Evolutionary conservation across 108 stramenopile species (phyloP).

Genomic region (Nitzschia sp.): DNA sequence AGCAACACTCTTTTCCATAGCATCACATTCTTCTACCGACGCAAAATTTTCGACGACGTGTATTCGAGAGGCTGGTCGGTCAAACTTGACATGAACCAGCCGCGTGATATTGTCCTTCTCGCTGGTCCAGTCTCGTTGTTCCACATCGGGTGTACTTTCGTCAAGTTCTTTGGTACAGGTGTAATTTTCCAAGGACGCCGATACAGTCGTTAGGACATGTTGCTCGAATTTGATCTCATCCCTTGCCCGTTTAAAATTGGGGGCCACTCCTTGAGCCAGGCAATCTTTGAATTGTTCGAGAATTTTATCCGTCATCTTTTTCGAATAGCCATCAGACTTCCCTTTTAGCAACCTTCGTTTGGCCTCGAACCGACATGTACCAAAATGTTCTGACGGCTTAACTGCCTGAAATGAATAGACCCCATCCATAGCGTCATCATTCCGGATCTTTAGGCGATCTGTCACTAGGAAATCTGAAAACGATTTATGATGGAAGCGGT

Average conservation of each 20-base stretch:
- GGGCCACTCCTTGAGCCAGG: slow-evolving; percentile 39
- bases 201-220: slow-evolving; percentile 42
- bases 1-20: slow-evolving; percentile 55
- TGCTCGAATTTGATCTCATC: slow-evolving; percentile 62
- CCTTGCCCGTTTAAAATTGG: slow-evolving; percentile 38
- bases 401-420: neutral
- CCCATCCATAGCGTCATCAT: neutral
- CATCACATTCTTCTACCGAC: slow-evolving; percentile 72
- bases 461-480: slow-evolving; percentile 27
- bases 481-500: no score
- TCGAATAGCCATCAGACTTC: neutral
- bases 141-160: slow-evolving; percentile 41
- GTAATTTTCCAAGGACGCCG: slow-evolving; percentile 55
- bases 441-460: slow-evolving; percentile 28
- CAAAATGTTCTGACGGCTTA: neutral
- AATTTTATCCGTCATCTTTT: neutral
- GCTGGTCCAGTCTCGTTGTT: slow-evolving; percentile 19
- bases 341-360: neutral
- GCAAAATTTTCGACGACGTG: slow-evolving; percentile 76
- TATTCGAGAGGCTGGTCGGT: slow-evolving; percentile 64
- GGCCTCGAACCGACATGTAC: slow-evolving; percentile 7
- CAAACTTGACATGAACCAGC: slow-evolving; percentile 54
- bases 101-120: slow-evolving; percentile 23
- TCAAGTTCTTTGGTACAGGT: slow-evolving; percentile 55
- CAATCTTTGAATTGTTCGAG: slow-evolving; percentile 40